Evolutionary conservation across 176 grass and related monocot species (phyloP).

Genomic region (Triticum dicoccoides): DNA sequence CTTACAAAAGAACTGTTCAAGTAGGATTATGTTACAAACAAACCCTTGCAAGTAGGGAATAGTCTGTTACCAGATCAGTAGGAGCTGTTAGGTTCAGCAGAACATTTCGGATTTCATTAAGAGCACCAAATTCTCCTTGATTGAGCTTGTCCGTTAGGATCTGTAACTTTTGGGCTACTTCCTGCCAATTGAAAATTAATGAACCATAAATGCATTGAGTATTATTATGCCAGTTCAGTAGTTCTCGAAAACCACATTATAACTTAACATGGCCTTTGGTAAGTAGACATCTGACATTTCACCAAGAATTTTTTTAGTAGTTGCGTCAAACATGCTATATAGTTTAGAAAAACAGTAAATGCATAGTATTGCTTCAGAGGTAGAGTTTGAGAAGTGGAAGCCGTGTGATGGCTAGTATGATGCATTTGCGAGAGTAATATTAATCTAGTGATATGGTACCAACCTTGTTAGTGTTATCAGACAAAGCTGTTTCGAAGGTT

Average conservation of each 20-base stretch:
- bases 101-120: conserved; percentile 62
- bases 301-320: background rate
- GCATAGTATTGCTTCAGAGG: background rate
- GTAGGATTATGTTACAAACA: background rate
- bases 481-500: conserved; percentile 83
- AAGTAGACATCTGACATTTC: background rate
- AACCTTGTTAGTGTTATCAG: conserved; percentile 70
- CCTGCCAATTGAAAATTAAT: conserved; percentile 40
- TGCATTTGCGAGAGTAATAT: background rate
- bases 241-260: background rate
- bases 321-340: background rate
- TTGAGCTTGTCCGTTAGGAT: conserved; percentile 56
- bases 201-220: background rate
- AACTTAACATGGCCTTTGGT: background rate
- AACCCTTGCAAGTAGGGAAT: background rate
- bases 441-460: background rate
- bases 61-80: conserved; percentile 52
- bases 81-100: conserved; percentile 66
- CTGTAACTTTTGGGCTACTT: conserved; percentile 54
- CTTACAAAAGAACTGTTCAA: background rate
- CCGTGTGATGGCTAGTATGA: background rate
- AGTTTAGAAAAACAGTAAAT: background rate
- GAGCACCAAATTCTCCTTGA: conserved; percentile 63
- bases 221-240: background rate
- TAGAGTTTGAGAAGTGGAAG: background rate